Evolutionary conservation across 1,284 basidiomycete genomes (phyloP).

Genomic region (Fomes fomentarius): DNA sequence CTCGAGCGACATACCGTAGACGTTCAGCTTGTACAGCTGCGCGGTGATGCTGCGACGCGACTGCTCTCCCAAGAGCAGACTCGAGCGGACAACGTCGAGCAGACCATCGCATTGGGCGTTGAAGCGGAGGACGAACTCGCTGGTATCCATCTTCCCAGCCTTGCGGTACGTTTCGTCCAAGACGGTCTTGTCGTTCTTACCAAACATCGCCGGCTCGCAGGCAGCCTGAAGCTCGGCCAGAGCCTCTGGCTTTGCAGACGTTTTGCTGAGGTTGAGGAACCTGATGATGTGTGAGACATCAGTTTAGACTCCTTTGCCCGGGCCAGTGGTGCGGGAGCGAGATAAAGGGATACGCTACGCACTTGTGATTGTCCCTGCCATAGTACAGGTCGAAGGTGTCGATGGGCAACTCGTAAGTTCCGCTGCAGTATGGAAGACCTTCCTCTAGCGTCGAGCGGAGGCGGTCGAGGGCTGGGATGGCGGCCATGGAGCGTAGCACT

Average conservation of each 20-base stretch:
- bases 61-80: conserved; percentile 27
- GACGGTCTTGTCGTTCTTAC: conserved; percentile 19
- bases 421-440: conserved; percentile 7
- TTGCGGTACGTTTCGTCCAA: conserved; percentile 29
- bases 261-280: background rate
- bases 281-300: too few relatives aligned
- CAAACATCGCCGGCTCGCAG: conserved; percentile 26
- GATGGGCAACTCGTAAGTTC: conserved; percentile 1
- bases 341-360: too few relatives aligned
- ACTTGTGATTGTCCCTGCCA: conserved; percentile 8
- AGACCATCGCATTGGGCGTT: conserved; percentile 28
- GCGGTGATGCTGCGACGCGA: conserved; percentile 16
- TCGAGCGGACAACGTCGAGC: conserved; percentile 24
- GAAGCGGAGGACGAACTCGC: conserved; percentile 30
- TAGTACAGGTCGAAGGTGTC: conserved; percentile 19
- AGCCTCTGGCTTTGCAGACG: background rate
- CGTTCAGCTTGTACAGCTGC: conserved; percentile 39
- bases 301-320: too few relatives aligned
- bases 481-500: background rate
- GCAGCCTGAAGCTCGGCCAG: background rate
- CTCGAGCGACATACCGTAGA: conserved; percentile 31
- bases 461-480: background rate
- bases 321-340: too few relatives aligned
- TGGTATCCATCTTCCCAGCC: conserved; percentile 29
- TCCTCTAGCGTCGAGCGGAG: background rate